Evolutionary conservation across 1,139 yeast species (phyloP).

Genomic region (Taphrina pruni): DNA sequence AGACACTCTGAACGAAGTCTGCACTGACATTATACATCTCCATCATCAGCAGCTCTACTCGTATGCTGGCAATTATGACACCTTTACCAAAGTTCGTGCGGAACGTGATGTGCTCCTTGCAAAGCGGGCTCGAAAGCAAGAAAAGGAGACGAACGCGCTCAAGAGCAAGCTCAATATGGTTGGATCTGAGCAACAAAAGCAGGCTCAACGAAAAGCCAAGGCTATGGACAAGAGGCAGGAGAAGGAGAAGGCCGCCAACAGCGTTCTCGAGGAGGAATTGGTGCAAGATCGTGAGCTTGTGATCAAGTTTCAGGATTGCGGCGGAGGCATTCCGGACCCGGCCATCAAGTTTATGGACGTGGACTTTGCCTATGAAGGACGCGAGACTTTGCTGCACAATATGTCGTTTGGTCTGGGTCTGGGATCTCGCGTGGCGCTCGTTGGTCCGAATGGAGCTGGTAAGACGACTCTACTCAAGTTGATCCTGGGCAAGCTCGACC

Average conservation of each 20-base stretch:
- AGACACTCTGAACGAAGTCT: slow-evolving; percentile 99
- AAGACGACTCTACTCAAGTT: slow-evolving; percentile 92
- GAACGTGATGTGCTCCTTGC: slow-evolving; percentile 96
- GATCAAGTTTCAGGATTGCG: slow-evolving; percentile 93
- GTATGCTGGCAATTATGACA: slow-evolving; percentile 98
- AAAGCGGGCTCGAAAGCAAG: slow-evolving; percentile 96
- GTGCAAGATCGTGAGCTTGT: slow-evolving; percentile 91
- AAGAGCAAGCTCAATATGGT: slow-evolving; percentile 99
- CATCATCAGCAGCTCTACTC: slow-evolving; percentile 68
- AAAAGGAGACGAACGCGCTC: slow-evolving; percentile 97
- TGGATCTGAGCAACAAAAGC: slow-evolving; percentile 99
- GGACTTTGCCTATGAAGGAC: slow-evolving; percentile 85
- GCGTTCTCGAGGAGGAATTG: slow-evolving; percentile 77
- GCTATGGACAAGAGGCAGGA: slow-evolving; percentile 95
- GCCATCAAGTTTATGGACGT: slow-evolving; percentile 89
- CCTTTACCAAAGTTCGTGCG: slow-evolving; percentile 89
- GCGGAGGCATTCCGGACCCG: slow-evolving; percentile 92
- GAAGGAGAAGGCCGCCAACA: slow-evolving; percentile 73
- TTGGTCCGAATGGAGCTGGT: slow-evolving; percentile 99
- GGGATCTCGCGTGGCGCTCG: slow-evolving; percentile 98
- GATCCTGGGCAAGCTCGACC: slow-evolving; percentile 91
- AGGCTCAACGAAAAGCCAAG: slow-evolving; percentile 98
- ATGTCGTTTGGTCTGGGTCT: slow-evolving; percentile 98
- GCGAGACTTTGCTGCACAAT: slow-evolving; percentile 70
- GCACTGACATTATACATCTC: slow-evolving; percentile 98